Base-by-base conservation (phyloP, 768 basidiomycete species). In the Coprinopsis strossmayeri region DNA sequence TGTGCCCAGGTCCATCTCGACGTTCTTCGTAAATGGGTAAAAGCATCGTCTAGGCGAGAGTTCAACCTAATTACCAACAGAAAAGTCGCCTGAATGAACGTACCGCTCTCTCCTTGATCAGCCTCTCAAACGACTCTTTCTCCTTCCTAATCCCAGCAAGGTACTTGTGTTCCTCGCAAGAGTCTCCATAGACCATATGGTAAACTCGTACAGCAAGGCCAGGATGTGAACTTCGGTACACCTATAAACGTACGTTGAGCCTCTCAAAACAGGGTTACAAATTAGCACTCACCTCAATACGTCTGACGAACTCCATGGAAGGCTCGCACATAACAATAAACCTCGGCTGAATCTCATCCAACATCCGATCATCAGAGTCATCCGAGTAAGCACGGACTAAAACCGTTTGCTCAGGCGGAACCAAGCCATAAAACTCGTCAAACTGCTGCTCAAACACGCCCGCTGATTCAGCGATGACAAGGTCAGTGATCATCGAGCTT, bases 271-370 rank as follows among this genome's bases (percentile, higher is more conserved):
- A 30, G 34, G 18, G 2, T 28, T 15, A 11, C 42, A 20, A 15
- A 2, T 21, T n/a, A n/a, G n/a, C n/a, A 55, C 77, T 47, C 46
- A 91, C 94, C 75, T 99, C 94, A 21, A 99, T 74, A 1, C 96
- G 77, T 23, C 96, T 74, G 30, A 97, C 79, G 57, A 97, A 99
- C 45, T 95, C 88, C 61, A 91, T 84, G 57, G 83, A 88, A 2
- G 95, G 93, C 59, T 99, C 96, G 55, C 87, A 92, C 87, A 98
- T 91, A 40, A 98, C 81, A 45, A 99, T 84, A 60, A 93, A 98
- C 53, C 84, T 81, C 1, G 96, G 96, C 51, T 85, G 74, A 5
- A 98, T 72, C 61, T 99, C 95, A 34, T 81, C 76, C 26, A 99
- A 70, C 43, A 97, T 68, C 34, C 82, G 77, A 62, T 99, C 96